phyloP scores from a whole-genome alignment of 495 filamentous ascomycete species.

The Elaphomyces granulatus region DNA sequence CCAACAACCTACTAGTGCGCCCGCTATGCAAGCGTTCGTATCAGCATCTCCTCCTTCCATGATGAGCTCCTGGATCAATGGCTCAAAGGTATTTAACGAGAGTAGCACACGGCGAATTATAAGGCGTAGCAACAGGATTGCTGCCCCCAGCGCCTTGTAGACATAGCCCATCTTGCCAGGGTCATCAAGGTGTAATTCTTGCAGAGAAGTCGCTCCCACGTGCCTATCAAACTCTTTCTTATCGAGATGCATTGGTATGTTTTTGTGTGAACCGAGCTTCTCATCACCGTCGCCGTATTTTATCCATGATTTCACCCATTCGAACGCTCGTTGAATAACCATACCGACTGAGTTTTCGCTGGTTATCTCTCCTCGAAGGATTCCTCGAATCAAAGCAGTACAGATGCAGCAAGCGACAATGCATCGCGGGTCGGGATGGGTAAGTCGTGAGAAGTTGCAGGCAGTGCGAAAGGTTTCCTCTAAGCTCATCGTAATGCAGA shows the following conservation, averaged over 20 bases:
- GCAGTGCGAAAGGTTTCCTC: constrained; percentile 19
- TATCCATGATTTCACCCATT: neutral
- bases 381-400: constrained; percentile 24
- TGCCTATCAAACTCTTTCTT: constrained; percentile 12
- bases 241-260: neutral
- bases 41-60: constrained; percentile 36
- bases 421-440: constrained; percentile 34
- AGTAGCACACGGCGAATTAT: constrained; percentile 16
- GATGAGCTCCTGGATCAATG: constrained; percentile 27
- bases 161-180: constrained; percentile 30
- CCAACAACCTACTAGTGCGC: constrained; percentile 28
- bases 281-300: neutral
- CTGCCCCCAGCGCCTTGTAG: constrained; percentile 32
- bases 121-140: constrained; percentile 21
- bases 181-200: constrained; percentile 24
- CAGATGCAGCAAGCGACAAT: constrained; percentile 28
- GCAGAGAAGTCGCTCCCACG: constrained; percentile 14
- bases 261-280: too few relatives aligned
- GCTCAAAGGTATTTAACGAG: constrained; percentile 19
- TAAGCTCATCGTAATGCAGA: constrained; percentile 17
- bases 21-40: constrained; percentile 35
- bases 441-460: constrained; percentile 17
- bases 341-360: constrained; percentile 20
- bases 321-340: constrained; percentile 5
- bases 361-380: constrained; percentile 27